These are phyloP conservation scores for Ophiostoma montium DNA, from an alignment of 2,329 filamentous ascomycete genomes.

Conservation along the genomic window DNA sequence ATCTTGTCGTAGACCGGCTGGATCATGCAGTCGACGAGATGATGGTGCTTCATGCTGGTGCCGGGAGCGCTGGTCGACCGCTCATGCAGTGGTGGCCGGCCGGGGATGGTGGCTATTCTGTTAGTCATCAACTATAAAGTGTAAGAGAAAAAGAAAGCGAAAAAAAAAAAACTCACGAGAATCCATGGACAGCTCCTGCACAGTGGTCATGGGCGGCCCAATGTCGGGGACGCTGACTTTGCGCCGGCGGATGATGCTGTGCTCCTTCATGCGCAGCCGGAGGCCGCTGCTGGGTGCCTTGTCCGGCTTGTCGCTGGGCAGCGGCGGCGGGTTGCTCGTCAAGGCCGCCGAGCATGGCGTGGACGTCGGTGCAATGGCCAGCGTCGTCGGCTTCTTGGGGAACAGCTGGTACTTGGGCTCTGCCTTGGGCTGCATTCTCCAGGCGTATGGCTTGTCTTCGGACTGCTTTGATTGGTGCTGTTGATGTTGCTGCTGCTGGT, in stretches of 20 bases:
- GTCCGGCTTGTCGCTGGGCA: neutral
- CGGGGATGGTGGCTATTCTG: conserved; percentile 49
- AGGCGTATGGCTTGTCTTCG: conserved; percentile 37
- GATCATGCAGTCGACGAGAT: conserved; percentile 24
- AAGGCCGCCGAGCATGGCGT: neutral
- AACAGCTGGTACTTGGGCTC: conserved; percentile 50
- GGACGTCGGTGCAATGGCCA: neutral
- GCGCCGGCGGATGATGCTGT: conserved; percentile 41
- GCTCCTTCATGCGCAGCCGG: conserved; percentile 39
- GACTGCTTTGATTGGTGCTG: neutral
- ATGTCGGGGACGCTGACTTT: conserved; percentile 52
- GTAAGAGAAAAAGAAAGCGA: conserved; percentile 1
- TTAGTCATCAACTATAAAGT: conserved; percentile 11
- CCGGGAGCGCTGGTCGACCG: conserved; percentile 49
- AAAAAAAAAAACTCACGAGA: conserved; percentile 40
- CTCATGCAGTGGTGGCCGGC: conserved; percentile 49
- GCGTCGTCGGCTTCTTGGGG: conserved; percentile 26
- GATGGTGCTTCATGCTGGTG: conserved; percentile 32
- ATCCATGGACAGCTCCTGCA: conserved; percentile 54
- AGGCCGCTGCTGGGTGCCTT: conserved; percentile 16
- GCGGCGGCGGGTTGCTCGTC: neutral
- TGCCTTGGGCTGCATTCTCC: conserved; percentile 42
- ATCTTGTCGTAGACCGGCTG: conserved; percentile 21
- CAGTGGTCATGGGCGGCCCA: conserved; percentile 53
- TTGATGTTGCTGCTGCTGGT: neutral